Evolutionary conservation across 305 asterid genomes (phyloP), one percentile per base, ranked within the genome.

Genomic region (Rubia balearica): DNA sequence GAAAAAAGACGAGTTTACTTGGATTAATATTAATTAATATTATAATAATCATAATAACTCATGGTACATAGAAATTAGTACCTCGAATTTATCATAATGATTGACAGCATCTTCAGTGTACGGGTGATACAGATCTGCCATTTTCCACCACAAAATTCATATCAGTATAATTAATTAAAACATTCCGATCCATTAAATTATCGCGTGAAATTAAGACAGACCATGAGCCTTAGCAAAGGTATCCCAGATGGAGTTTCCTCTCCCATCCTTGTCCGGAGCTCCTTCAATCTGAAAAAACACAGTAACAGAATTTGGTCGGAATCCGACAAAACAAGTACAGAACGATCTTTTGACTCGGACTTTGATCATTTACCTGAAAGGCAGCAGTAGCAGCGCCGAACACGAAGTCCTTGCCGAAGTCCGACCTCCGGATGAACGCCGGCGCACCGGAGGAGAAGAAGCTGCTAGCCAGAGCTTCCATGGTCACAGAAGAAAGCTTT

Each of bases 301-400:
- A 63, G 3, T 1, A 3, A 0, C 36, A 22, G 4, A 5, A 62
- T 5, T 3, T 2, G 62, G 8, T n/a, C 30, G 12, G 33, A 22
- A 21, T 56, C 10, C 27, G 11, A 16, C 24, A 19, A 3, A 7
- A 9, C 2, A 56, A 19, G 4, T 1, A 3, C 62, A 57, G n/a
- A n/a, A n/a, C n/a, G 30, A 53, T 53, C 22, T 33, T 33, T n/a
- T n/a, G n/a, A n/a, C n/a, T n/a, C n/a, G n/a, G n/a, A n/a, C n/a
- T n/a, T n/a, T n/a, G n/a, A n/a, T n/a, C n/a, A n/a, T n/a, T n/a
- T n/a, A 68, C 72, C 72, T 69, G 63, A 62, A 53, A 69, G 7
- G 72, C 63, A 33, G 72, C 43, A 0, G 72, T 69, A n/a, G 72
- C 72, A 17, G 72, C 12, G 38, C 72, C 72, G 11, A 69, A 69